Conservation (phyloP, 805 yeast genomes). For the Metschnikowia matae region DNA sequence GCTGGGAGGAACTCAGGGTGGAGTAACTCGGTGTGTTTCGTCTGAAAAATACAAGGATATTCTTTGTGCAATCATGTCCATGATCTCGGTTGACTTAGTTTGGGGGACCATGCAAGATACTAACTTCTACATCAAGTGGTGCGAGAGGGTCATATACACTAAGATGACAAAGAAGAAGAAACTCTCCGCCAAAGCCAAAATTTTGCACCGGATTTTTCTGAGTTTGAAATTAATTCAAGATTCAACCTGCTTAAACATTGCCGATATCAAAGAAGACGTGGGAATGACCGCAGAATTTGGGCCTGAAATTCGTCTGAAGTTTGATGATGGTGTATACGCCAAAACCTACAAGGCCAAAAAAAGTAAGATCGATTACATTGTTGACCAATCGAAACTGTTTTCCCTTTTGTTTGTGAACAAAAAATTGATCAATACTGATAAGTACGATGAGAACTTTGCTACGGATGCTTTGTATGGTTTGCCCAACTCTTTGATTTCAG, state of each 20-base stretch:
- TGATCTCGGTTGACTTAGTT: slow-evolving; percentile 84
- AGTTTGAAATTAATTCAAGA: slow-evolving; percentile 74
- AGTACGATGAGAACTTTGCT: slow-evolving; percentile 56
- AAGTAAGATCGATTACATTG: slow-evolving; percentile 18
- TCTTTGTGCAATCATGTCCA: slow-evolving; percentile 73
- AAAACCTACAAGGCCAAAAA: slow-evolving; percentile 10
- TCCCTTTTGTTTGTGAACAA: slow-evolving; percentile 41
- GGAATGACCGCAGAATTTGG: slow-evolving; percentile 23
- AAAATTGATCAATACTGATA: slow-evolving; percentile 42
- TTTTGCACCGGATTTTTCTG: slow-evolving; percentile 74
- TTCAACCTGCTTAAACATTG: slow-evolving; percentile 51
- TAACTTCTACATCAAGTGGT: slow-evolving; percentile 65
- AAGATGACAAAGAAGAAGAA: slow-evolving; percentile 63
- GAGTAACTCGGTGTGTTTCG: slow-evolving; percentile 46
- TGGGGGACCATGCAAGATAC: slow-evolving; percentile 92
- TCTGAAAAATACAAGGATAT: slow-evolving; percentile 76
- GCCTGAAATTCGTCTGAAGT: slow-evolving; percentile 27
- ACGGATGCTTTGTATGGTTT: slow-evolving; percentile 81
- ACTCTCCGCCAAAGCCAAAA: slow-evolving; percentile 69
- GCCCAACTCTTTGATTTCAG: slow-evolving; percentile 71
- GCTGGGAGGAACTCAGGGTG: slow-evolving; percentile 30
- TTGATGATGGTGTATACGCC: slow-evolving; percentile 13
- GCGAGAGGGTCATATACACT: slow-evolving; percentile 68
- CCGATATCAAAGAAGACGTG: slow-evolving; percentile 33
- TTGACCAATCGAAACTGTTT: slow-evolving; percentile 18